Conservation (phyloP, 176 grass and related monocot species). For the Aegilops speltoides region DNA sequence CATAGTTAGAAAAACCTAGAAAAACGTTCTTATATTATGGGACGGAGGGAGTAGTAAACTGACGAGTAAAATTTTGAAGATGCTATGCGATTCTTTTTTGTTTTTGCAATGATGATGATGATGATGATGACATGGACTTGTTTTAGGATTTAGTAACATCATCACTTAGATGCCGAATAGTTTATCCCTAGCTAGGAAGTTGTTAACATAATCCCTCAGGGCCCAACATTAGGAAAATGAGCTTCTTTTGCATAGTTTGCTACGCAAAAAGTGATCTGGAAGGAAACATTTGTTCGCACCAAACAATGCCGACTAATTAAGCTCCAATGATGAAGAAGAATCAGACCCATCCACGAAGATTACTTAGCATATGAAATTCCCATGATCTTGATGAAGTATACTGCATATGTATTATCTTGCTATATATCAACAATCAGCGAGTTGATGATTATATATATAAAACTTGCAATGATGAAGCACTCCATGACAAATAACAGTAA, state of each 20-base stretch:
- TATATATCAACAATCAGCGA: neutral
- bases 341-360: constrained; percentile 6
- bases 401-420: neutral
- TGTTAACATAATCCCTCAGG: constrained; percentile 2
- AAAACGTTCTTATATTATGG: too few species aligned
- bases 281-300: constrained; percentile 22
- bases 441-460: neutral
- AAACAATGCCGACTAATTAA: constrained; percentile 5
- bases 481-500: neutral
- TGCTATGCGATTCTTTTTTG: too few species aligned
- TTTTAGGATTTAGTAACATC: too few species aligned
- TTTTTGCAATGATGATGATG: too few species aligned
- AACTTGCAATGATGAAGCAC: constrained; percentile 24
- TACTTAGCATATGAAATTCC: constrained; percentile 4
- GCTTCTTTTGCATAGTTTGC: constrained; percentile 23
- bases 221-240: constrained; percentile 32
- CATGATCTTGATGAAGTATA: constrained; percentile 9
- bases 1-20: too few species aligned
- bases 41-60: too few species aligned
- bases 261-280: constrained; percentile 20
- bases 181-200: constrained; percentile 34
- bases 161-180: constrained; percentile 20
- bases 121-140: too few species aligned
- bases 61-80: too few species aligned
- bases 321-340: neutral